Conservation (phyloP, 805 yeast species). For the Suhomyces emberorum region DNA sequence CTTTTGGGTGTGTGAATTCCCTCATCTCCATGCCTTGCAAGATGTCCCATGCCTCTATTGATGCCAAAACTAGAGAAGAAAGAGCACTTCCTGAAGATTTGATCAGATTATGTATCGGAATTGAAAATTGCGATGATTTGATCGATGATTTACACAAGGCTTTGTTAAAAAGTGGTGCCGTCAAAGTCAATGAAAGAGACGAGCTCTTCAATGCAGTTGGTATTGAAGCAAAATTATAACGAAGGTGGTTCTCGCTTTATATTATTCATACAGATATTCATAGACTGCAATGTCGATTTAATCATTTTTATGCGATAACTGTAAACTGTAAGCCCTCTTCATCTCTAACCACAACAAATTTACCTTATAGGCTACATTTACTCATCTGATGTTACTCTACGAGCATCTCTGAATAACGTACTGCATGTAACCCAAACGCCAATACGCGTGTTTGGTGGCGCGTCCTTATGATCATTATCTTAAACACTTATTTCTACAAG, state of each 20-base stretch:
- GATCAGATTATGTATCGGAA: slow-evolving; percentile 87
- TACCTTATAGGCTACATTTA: no score
- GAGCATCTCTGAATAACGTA: no score
- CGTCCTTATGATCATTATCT: slow-evolving; percentile 1
- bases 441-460: slow-evolving; percentile 6
- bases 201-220: slow-evolving; percentile 39
- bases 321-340: no score
- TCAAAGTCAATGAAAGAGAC: slow-evolving; percentile 37
- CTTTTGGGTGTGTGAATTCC: slow-evolving; percentile 92
- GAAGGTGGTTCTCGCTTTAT: no score
- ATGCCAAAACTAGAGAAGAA: slow-evolving; percentile 78
- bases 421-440: no score
- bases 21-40: slow-evolving; percentile 90
- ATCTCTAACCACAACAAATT: no score
- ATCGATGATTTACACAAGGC: slow-evolving; percentile 78
- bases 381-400: no score
- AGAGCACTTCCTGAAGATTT: slow-evolving; percentile 92
- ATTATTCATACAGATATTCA: no score
- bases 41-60: slow-evolving; percentile 97
- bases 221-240: slow-evolving; percentile 27
- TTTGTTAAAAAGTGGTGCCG: slow-evolving; percentile 61
- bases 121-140: slow-evolving; percentile 77
- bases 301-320: no score
- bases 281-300: no score
- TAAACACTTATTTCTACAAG: background rate